Conservation (phyloP, 805 yeast genomes). For the Starmerella ratchasimensis region DNA sequence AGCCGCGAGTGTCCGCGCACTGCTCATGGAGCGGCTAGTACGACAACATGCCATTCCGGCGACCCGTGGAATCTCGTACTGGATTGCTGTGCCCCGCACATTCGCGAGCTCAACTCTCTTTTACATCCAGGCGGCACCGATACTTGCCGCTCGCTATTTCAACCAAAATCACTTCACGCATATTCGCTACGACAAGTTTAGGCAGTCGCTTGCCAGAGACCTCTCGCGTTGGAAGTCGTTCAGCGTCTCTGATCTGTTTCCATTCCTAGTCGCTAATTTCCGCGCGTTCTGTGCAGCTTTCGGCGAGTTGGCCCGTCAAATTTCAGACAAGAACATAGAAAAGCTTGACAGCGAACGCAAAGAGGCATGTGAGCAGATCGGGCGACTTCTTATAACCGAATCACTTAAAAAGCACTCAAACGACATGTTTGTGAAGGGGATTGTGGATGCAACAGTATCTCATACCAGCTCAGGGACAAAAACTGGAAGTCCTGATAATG, state of each 20-base stretch:
- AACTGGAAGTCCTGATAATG: too few relatives aligned
- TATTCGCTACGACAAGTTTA: too few relatives aligned
- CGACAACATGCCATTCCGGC: conserved; percentile 17
- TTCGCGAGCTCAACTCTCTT: conserved; percentile 7
- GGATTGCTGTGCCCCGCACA: conserved; percentile 11
- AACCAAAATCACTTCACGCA: background rate
- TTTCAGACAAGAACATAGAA: background rate
- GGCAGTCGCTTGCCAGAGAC: background rate
- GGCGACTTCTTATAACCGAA: conserved; percentile 5
- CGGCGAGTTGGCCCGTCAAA: background rate
- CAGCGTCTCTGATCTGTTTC: background rate
- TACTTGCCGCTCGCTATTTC: background rate
- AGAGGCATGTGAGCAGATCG: conserved; percentile 12
- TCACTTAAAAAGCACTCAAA: background rate
- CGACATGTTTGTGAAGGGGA: background rate
- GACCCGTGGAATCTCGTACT: conserved; percentile 16
- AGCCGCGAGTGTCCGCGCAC: conserved; percentile 14
- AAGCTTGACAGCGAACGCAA: conserved; percentile 3
- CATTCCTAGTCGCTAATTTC: conserved; percentile 3
- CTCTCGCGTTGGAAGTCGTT: background rate
- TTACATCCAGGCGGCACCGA: conserved; percentile 16
- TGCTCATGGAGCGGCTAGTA: conserved; percentile 9
- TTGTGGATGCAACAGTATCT: background rate
- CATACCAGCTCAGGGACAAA: too few relatives aligned
- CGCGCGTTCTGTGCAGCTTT: background rate